Conservation (phyloP, 2,329 filamentous ascomycete species). For the Penicillium sp. region DNA sequence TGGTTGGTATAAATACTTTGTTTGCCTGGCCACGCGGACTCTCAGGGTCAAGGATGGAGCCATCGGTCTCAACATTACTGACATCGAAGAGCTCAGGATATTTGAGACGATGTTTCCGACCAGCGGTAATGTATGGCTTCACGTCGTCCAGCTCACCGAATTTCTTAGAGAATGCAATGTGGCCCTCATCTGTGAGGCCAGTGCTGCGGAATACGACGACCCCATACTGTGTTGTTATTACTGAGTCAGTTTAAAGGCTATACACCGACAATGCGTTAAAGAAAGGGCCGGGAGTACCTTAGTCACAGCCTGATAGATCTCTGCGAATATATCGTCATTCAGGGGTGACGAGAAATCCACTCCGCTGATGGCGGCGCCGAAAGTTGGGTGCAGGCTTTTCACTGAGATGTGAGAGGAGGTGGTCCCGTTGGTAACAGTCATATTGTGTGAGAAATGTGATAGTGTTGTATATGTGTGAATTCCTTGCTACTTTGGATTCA, state of each 20-base stretch:
- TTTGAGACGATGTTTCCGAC: slow-evolving; percentile 53
- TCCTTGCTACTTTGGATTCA: too few species aligned
- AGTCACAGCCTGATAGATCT: slow-evolving; percentile 41
- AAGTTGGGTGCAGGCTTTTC: slow-evolving; percentile 40
- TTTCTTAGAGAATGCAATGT: slow-evolving; percentile 55
- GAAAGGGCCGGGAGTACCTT: too few species aligned
- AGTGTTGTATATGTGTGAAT: too few species aligned
- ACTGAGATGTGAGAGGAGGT: slow-evolving; percentile 18
- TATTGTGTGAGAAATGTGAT: too few species aligned
- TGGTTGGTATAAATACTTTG: too few species aligned
- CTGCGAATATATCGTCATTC: slow-evolving; percentile 36
- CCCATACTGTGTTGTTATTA: slow-evolving; percentile 53
- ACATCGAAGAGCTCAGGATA: slow-evolving; percentile 63
- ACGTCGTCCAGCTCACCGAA: slow-evolving; percentile 65
- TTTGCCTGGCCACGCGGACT: slow-evolving; percentile 15
- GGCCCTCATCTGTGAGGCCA: slow-evolving; percentile 54
- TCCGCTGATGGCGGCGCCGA: slow-evolving; percentile 42
- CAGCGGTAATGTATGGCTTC: slow-evolving; percentile 52
- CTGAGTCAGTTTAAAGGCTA: background rate
- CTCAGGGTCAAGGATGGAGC: slow-evolving; percentile 27
- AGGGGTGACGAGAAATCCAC: slow-evolving; percentile 41
- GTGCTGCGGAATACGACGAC: slow-evolving; percentile 59
- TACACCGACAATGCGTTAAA: background rate
- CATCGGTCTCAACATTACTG: slow-evolving; percentile 58
- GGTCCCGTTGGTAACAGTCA: background rate